These are phyloP conservation scores for Colletotrichum siamense DNA, from an alignment of 2,329 filamentous ascomycete species.

Conservation along the genomic window DNA sequence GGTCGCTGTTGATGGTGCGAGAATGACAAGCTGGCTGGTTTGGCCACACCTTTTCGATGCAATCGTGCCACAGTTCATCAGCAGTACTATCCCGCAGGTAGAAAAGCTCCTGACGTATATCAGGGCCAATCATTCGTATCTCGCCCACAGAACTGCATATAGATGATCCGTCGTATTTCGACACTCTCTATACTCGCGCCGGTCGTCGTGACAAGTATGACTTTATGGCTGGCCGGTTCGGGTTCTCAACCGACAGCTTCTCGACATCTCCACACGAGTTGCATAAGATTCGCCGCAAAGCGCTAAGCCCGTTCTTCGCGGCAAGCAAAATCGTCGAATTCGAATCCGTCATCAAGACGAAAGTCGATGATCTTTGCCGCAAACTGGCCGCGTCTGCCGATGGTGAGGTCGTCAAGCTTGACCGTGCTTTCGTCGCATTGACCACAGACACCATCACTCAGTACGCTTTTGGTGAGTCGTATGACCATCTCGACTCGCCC, in stretches of 20 bases:
- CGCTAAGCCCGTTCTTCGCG: conserved; percentile 36
- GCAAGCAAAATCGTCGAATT: neutral
- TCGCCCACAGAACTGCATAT: conserved; percentile 35
- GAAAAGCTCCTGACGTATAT: neutral
- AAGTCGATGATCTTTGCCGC: conserved; percentile 31
- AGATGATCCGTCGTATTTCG: conserved; percentile 30
- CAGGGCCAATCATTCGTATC: conserved; percentile 42
- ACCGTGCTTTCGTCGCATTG: conserved; percentile 31
- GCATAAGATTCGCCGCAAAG: conserved; percentile 37
- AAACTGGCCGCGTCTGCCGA: conserved; percentile 26
- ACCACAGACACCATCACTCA: conserved; percentile 41
- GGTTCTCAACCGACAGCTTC: conserved; percentile 24
- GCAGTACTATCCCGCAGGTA: neutral
- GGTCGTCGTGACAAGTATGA: neutral
- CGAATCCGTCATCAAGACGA: conserved; percentile 27
- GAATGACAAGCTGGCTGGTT: neutral
- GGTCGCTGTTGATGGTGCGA: neutral
- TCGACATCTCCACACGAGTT: conserved; percentile 39
- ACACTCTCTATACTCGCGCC: conserved; percentile 25
- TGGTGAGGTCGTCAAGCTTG: conserved; percentile 23
- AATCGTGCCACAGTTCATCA: neutral
- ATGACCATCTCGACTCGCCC: conserved; percentile 32
- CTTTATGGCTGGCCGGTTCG: conserved; percentile 10
- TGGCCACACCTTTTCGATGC: neutral
- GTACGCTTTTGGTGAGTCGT: conserved; percentile 40